These are phyloP conservation scores for Triangularia setosa DNA, from an alignment of 2,329 filamentous ascomycete genomes.

Conservation along the genomic window DNA sequence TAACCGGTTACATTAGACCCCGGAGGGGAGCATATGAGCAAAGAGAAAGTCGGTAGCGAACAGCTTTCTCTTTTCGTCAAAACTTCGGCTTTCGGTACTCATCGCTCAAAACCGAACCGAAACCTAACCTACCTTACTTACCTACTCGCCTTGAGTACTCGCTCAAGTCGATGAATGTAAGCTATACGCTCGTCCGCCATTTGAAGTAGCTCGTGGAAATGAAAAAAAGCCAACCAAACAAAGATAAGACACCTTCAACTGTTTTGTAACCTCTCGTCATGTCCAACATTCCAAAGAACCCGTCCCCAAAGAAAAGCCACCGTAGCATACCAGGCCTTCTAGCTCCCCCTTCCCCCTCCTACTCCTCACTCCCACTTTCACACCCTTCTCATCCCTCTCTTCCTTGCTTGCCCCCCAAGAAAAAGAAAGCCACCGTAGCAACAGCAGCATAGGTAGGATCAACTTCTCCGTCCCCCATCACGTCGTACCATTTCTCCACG, in stretches of 20 bases:
- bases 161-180: no score
- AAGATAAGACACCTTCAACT: no score
- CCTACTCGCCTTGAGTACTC: no score
- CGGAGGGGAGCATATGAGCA: neutral
- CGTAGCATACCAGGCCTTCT: neutral
- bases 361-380: neutral
- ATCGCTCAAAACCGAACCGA: no score
- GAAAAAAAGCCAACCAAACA: no score
- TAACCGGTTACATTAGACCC: neutral
- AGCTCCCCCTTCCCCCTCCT: neutral
- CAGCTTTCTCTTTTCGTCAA: neutral
- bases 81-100: no score
- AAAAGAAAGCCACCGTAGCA: neutral
- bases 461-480: neutral
- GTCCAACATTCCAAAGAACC: neutral
- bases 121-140: no score
- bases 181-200: no score
- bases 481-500: neutral
- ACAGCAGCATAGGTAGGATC: neutral
- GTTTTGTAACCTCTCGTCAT: no score
- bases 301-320: neutral
- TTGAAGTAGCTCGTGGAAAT: no score
- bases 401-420: neutral
- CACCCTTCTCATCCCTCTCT: neutral
- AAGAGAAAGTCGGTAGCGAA: neutral